Evolutionary conservation across 805 yeast species (phyloP).

Genomic region (Kuraishia molischiana): DNA sequence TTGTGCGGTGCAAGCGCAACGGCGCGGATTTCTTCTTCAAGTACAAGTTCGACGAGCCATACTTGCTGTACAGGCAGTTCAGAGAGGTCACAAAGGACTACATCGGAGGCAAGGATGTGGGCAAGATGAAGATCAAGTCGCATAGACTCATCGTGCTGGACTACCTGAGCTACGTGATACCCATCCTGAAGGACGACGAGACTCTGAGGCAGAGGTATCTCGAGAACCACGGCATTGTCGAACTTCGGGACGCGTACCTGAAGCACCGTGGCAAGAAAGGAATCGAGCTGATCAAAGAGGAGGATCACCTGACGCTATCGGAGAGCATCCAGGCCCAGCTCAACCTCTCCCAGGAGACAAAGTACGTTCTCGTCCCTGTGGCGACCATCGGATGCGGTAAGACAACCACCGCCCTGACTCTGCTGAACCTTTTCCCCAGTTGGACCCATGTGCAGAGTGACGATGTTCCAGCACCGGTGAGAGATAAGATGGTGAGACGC

Average conservation of each 20-base stretch:
- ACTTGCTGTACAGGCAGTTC: slow-evolving; percentile 80
- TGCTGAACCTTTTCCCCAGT: slow-evolving; percentile 41
- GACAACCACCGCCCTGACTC: slow-evolving; percentile 66
- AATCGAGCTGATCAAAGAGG: slow-evolving; percentile 40
- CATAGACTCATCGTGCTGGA: slow-evolving; percentile 54
- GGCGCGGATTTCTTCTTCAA: slow-evolving; percentile 67
- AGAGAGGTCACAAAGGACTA: slow-evolving; percentile 73
- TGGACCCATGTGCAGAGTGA: slow-evolving; percentile 85
- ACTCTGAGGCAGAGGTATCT: slow-evolving; percentile 33
- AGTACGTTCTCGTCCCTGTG: slow-evolving; percentile 66
- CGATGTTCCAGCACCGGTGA: slow-evolving; percentile 42
- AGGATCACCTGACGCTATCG: slow-evolving; percentile 22
- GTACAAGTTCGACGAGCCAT: slow-evolving; percentile 92
- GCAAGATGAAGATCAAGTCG: slow-evolving; percentile 29
- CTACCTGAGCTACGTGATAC: slow-evolving; percentile 59
- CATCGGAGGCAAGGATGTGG: slow-evolving; percentile 24
- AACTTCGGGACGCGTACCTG: slow-evolving; percentile 59
- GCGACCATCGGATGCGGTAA: slow-evolving; percentile 95
- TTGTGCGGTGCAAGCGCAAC: slow-evolving; percentile 46
- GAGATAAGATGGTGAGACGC: slow-evolving; percentile 35
- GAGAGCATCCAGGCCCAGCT: slow-evolving; percentile 13
- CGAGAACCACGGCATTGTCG: slow-evolving; percentile 63
- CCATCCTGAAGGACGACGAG: slow-evolving; percentile 41
- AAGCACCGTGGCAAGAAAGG: slow-evolving; percentile 45
- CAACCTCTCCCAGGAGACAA: slow-evolving; percentile 19